phyloP scores from a whole-genome alignment of 148 eudicot genomes.

The Vaccinium macrocarpon region DNA sequence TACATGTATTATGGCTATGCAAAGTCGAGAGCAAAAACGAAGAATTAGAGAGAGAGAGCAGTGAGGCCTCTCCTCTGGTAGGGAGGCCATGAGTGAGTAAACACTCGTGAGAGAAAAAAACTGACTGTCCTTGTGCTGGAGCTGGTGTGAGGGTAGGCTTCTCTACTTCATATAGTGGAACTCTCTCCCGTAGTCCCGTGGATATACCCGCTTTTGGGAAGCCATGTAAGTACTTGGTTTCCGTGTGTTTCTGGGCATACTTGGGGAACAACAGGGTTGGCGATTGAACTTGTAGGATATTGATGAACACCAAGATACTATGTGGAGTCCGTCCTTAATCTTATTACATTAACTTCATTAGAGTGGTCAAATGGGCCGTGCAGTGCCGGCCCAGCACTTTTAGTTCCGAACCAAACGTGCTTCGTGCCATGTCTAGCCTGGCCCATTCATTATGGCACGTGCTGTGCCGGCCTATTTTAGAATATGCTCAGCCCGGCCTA shows the following conservation, averaged over 20 bases:
- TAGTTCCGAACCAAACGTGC: too few species aligned
- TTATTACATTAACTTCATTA: too few species aligned
- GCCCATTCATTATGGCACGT: too few species aligned
- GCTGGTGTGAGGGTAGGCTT: not conserved
- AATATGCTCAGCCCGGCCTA: too few species aligned
- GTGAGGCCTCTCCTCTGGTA: not conserved
- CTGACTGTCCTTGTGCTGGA: not conserved
- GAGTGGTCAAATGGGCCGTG: too few species aligned
- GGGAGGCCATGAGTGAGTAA: not conserved
- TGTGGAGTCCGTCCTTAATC: not conserved
- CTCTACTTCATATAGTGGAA: not conserved
- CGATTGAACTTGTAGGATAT: not conserved
- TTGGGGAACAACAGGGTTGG: not conserved
- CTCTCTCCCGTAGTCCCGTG: not conserved
- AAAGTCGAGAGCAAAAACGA: not conserved
- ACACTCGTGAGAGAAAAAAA: not conserved
- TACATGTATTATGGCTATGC: not conserved
- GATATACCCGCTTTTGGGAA: not conserved
- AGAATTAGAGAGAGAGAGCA: not conserved
- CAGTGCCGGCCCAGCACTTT: too few species aligned
- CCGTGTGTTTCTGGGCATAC: not conserved
- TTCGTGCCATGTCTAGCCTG: too few species aligned
- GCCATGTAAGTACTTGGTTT: not conserved
- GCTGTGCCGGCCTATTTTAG: too few species aligned
- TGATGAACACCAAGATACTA: not conserved